These are phyloP conservation scores for Hypoxylon crocopeplum DNA, from an alignment of 495 filamentous ascomycete genomes.

Conservation along the genomic window DNA sequence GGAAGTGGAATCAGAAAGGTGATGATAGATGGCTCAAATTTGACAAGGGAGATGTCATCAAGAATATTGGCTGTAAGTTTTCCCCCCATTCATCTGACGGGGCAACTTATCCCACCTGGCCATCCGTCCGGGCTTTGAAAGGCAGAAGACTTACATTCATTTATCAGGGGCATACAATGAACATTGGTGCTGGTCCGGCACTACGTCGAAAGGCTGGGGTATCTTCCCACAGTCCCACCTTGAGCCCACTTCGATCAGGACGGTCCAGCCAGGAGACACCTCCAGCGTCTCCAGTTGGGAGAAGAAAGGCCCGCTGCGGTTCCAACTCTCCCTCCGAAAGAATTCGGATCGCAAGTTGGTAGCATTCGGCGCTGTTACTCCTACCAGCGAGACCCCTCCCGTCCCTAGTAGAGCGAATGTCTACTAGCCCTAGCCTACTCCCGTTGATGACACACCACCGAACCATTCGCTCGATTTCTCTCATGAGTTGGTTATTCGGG, in stretches of 20 bases:
- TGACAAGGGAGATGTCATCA: conserved; percentile 54
- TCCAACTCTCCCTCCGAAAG: conserved; percentile 43
- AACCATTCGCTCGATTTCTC: not conserved
- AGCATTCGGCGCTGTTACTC: conserved; percentile 19
- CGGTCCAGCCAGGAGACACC: conserved; percentile 31
- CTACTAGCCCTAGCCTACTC: conserved; percentile 17
- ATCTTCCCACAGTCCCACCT: conserved; percentile 53
- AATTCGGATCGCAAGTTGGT: conserved; percentile 31
- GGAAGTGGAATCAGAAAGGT: conserved; percentile 54
- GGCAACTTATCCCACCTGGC: no score
- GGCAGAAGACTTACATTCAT: not conserved
- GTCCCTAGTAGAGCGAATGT: conserved; percentile 29
- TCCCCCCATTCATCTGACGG: no score
- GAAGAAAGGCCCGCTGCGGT: conserved; percentile 36
- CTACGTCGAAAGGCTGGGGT: conserved; percentile 52
- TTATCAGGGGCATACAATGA: conserved; percentile 43
- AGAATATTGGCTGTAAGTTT: conserved; percentile 54
- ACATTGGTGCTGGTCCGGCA: conserved; percentile 60
- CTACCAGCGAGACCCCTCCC: conserved; percentile 19
- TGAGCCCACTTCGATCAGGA: conserved; percentile 43
- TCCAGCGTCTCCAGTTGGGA: conserved; percentile 43
- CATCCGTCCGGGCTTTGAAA: no score
- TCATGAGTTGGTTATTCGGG: no score
- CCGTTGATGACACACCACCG: not conserved
- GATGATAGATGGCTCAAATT: conserved; percentile 55